Conservation (phyloP, 495 filamentous ascomycete genomes). For the Penicillium maclennaniae region DNA sequence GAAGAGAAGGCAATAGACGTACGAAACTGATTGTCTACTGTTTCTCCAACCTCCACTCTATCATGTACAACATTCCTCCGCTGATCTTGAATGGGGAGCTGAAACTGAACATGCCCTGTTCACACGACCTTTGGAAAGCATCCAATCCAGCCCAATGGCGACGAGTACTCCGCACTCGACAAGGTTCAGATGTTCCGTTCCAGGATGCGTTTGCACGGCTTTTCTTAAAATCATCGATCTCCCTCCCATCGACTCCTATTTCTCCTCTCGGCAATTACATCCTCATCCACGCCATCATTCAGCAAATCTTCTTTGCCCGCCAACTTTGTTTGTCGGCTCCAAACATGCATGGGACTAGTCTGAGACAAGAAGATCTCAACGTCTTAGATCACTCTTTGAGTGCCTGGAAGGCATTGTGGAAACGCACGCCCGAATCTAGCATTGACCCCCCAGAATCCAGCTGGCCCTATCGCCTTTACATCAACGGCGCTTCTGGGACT, state of each 20-base stretch:
- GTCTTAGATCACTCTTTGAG: constrained; percentile 42
- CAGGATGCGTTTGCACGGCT: constrained; percentile 48
- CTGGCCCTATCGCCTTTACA: constrained; percentile 52
- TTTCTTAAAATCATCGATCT: constrained; percentile 38
- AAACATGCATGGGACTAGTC: constrained; percentile 39
- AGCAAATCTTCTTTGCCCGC: constrained; percentile 51
- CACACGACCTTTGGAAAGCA: constrained; percentile 50
- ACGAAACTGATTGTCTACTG: constrained; percentile 53
- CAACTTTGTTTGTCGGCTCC: constrained; percentile 46
- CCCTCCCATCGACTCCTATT: constrained; percentile 47
- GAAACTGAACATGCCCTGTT: constrained; percentile 47
- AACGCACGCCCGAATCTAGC: constrained; percentile 49
- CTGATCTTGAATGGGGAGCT: constrained; percentile 49
- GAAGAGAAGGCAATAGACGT: constrained; percentile 45
- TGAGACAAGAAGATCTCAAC: constrained; percentile 44
- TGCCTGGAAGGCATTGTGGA: constrained; percentile 53
- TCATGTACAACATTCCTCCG: constrained; percentile 54
- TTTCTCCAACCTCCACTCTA: constrained; percentile 53
- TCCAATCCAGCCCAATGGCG: constrained; percentile 45
- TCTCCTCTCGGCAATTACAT: constrained; percentile 54
- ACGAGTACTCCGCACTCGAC: constrained; percentile 33
- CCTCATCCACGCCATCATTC: constrained; percentile 50
- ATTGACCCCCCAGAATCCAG: constrained; percentile 51
- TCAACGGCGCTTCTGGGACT: constrained; percentile 52
- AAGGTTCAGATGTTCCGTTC: constrained; percentile 39